phyloP scores from a whole-genome alignment of 306 rosid species.

The Hippophae gyantsensis region DNA sequence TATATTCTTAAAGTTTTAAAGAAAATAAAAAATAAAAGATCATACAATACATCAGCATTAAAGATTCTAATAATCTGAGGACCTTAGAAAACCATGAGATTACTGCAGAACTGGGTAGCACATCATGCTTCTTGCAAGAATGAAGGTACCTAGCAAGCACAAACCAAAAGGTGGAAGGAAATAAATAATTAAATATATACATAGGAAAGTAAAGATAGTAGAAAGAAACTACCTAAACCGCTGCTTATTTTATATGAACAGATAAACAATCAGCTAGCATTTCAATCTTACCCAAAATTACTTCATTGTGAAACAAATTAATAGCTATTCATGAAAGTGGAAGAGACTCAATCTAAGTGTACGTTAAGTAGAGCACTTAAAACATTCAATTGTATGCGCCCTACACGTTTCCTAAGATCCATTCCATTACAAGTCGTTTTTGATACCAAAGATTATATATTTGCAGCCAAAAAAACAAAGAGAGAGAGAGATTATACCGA shows the following conservation, averaged over 20 bases:
- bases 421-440: neutral
- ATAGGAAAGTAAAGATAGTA: neutral
- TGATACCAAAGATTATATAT: neutral
- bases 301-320: too few relatives aligned
- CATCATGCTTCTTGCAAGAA: slow-evolving; percentile 48
- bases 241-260: too few relatives aligned
- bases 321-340: too few relatives aligned
- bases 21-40: too few relatives aligned
- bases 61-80: neutral
- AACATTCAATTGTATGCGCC: too few relatives aligned
- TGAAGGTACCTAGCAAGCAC: slow-evolving; percentile 35
- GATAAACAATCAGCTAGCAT: too few relatives aligned
- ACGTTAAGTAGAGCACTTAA: too few relatives aligned
- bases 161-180: neutral
- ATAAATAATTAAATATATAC: neutral
- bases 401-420: neutral
- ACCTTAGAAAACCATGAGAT: slow-evolving; percentile 41
- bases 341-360: too few relatives aligned
- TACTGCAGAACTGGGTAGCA: slow-evolving; percentile 31
- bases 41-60: too few relatives aligned
- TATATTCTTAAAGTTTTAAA: too few relatives aligned
- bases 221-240: neutral
- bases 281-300: too few relatives aligned
- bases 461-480: neutral
- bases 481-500: slow-evolving; percentile 11